A percentile compares a stretch with the other conserved stretches of the same genome.
These are phyloP conservation scores for Mycena sanguinolenta DNA, from an alignment of 768 basidiomycete genomes.

Conservation along the genomic window DNA sequence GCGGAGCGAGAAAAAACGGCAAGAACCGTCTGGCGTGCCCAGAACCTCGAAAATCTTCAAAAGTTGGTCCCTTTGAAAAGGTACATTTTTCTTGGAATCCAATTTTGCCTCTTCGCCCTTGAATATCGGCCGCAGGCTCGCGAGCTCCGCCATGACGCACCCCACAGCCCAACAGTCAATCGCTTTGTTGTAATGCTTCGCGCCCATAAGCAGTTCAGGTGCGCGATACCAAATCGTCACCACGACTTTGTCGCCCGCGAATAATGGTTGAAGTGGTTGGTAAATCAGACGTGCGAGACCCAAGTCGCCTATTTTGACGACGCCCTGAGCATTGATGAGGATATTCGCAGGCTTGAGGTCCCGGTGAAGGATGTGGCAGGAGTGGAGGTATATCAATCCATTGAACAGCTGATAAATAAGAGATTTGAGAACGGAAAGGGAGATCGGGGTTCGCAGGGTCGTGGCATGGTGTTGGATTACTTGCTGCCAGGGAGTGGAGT, in stretches of 20 bases:
- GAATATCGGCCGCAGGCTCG: conserved; percentile 95
- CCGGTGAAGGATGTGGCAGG: conserved; percentile 94
- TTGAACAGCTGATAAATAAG: conserved; percentile 95
- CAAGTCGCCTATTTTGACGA: conserved; percentile 98
- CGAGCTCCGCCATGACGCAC: conserved; percentile 96
- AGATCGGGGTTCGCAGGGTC: conserved; percentile 82
- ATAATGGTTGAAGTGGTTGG: conserved; percentile 91
- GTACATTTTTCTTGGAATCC: conserved; percentile 96
- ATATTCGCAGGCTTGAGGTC: conserved; percentile 99
- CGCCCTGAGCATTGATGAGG: conserved; percentile 88
- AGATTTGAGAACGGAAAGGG: conserved; percentile 87
- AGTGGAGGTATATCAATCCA: conserved; percentile 95
- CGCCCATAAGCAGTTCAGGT: conserved; percentile 95
- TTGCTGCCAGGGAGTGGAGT: conserved; percentile 81
- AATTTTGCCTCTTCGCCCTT: conserved; percentile 99
- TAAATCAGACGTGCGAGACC: conserved; percentile 94
- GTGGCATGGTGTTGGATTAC: conserved; percentile 98
- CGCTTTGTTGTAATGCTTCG: conserved; percentile 97
- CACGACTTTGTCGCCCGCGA: conserved; percentile 96
- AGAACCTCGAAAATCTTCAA: conserved; percentile 96
- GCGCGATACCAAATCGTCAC: conserved; percentile 99
- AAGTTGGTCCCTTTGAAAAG: conserved; percentile 96
- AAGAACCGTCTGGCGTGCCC: conserved; percentile 87
- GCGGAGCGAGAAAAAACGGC: conserved; percentile 1
- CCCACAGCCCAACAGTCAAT: conserved; percentile 98